A percentile compares a stretch with the other conserved stretches of the same genome.
Conservation (phyloP, 768 basidiomycete genomes). For the Mrakia frigida region DNA sequence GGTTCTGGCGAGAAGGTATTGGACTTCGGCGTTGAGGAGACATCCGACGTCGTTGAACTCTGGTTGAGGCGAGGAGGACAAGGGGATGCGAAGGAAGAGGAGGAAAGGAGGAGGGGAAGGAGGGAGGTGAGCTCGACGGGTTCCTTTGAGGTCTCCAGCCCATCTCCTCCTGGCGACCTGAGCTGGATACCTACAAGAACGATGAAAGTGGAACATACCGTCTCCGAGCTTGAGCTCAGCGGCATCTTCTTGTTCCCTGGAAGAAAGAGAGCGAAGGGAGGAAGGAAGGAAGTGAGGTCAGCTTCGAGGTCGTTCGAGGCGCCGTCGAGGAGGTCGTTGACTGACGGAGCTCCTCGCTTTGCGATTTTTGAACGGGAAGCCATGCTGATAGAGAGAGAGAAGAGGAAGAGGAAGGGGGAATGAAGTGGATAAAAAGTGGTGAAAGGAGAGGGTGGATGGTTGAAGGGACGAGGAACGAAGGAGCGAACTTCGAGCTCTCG, state of each 20-base stretch:
- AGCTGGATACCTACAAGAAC: background rate
- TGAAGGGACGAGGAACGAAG: background rate
- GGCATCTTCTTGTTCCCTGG: constrained; percentile 73
- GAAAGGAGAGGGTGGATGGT: background rate
- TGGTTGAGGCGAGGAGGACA: constrained; percentile 42
- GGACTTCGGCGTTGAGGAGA: constrained; percentile 85
- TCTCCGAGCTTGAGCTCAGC: constrained; percentile 78
- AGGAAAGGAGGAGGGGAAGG: background rate
- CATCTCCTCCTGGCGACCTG: too few relatives aligned
- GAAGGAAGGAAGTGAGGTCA: background rate
- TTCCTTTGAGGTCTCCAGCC: background rate
- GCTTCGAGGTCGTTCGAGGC: background rate
- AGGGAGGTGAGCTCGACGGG: constrained; percentile 5
- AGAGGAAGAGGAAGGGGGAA: background rate
- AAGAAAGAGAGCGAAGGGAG: background rate
- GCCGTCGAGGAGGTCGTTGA: background rate
- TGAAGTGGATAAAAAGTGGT: background rate
- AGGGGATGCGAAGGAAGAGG: background rate
- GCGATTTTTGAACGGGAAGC: constrained; percentile 5
- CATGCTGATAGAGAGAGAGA: background rate
- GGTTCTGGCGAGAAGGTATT: constrained; percentile 64
- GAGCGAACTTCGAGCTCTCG: background rate
- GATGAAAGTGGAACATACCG: constrained; percentile 35
- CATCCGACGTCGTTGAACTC: constrained; percentile 91
- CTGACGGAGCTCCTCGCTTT: constrained; percentile 24